Percentiles rank a stretch among this genome's conserved stretches.
phyloP scores from a whole-genome alignment of 176 grass and related monocot genomes.

The Carex myosuroides region DNA sequence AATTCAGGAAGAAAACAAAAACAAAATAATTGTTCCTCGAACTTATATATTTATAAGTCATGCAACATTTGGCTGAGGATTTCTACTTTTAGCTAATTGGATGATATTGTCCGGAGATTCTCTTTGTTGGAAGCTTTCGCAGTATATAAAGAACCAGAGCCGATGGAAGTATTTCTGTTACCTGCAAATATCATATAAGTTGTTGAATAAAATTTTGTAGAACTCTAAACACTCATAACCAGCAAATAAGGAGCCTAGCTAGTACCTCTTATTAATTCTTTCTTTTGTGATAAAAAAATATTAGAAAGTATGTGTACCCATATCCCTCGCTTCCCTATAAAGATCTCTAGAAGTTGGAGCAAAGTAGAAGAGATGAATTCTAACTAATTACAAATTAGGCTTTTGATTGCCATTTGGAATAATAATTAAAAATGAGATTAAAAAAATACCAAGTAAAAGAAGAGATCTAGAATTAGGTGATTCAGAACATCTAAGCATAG shows the following conservation, averaged over 20 bases:
- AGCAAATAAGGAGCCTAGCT: too few relatives aligned
- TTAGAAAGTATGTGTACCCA: background rate
- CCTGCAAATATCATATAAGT: constrained; percentile 7
- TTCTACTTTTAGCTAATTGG: constrained; percentile 15
- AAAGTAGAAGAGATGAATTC: background rate
- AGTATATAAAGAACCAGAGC: constrained; percentile 36
- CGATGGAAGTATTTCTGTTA: constrained; percentile 32
- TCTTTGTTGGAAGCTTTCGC: constrained; percentile 35
- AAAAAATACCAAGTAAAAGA: constrained; percentile 30
- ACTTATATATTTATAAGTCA: background rate
- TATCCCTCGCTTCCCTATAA: too few relatives aligned
- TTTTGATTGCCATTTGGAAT: background rate
- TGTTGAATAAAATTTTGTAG: background rate
- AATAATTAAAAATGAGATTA: background rate
- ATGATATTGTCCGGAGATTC: constrained; percentile 35
- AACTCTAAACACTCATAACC: too few relatives aligned
- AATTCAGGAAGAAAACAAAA: background rate
- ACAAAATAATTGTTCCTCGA: background rate
- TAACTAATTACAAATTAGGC: background rate
- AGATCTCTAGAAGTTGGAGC: background rate
- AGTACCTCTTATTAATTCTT: background rate
- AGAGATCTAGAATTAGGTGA: constrained; percentile 31
- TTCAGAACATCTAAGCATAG: constrained; percentile 27
- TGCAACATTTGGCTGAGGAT: background rate
- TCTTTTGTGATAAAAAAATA: background rate